Evolutionary conservation across 2,329 filamentous ascomycete species (phyloP), one percentile per base, ranked within the genome.

Genomic region (Pseudogymnoascus sp.): DNA sequence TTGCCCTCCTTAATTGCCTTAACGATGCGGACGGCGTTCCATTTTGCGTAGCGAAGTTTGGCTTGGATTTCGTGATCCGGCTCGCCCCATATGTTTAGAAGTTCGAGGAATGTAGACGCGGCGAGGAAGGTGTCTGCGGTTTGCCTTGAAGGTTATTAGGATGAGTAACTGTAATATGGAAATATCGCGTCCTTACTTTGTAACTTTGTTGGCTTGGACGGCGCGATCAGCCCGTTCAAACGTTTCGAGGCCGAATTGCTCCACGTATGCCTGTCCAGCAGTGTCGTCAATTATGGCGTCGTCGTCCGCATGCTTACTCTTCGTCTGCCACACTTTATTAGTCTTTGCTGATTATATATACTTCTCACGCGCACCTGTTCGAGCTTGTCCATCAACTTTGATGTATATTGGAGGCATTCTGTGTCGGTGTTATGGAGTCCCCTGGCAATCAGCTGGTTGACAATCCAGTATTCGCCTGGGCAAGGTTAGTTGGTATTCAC

Each of bases 21-120:
- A 14, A 89, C 81, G 70, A 99, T 99, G 62, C 94, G 85, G 36
- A 93, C 78, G 2, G 93, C 92, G 73, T 97, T 95, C 82, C 90
- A 99, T 74, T 97, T 99, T 41, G 93, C 92, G 72, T 90, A 99
- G 73, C 95, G 97, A 75, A 93, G 91, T 79, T 96, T 97, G 60
- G 91, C 84, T 38, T 86, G 80, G 18, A 87, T 85, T 70, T 97
- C 92, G 1, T 83, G 76, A 35, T 96, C 90, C 9, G 87, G 77
- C 0, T 83, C 75, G 5, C 86, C 87, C 92, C 93, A 99, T 69
- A 96, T 88, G 65, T 87, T 87, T 61, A 90, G 82, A 4, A 97
- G 80, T 67, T 97, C 91, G 70, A 97, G 86, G 73, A 99, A 97
- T 0, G 92, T 96, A 0, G 90, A 87, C 0, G 94, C 90, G 1